phyloP scores from a whole-genome alignment of 768 basidiomycete genomes.

The Pilatotrama ljubarskyi region DNA sequence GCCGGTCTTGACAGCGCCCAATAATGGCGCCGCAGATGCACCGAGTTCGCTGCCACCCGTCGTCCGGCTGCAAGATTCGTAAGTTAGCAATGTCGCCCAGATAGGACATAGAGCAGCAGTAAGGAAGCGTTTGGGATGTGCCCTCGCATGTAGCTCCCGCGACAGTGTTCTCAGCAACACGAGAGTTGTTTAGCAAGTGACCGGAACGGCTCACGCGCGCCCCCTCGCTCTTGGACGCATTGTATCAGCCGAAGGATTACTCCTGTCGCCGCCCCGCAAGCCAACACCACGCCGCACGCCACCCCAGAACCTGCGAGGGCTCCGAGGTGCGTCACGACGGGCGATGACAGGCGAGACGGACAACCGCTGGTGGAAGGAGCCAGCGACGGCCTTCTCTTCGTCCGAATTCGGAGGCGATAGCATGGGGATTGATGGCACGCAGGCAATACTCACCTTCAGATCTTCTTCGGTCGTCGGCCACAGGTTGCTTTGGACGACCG shows the following conservation, averaged over 20 bases:
- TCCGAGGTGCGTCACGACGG: slow-evolving; percentile 37
- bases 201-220: slow-evolving; percentile 22
- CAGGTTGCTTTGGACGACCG: slow-evolving; percentile 54
- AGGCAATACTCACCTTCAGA: slow-evolving; percentile 53
- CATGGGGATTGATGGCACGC: slow-evolving; percentile 6
- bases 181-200: slow-evolving; percentile 84
- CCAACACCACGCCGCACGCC: slow-evolving; percentile 26
- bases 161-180: slow-evolving; percentile 63
- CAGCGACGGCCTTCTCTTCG: slow-evolving; percentile 95
- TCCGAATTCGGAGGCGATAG: slow-evolving; percentile 45
- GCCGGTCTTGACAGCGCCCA: slow-evolving; percentile 65
- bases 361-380: slow-evolving; percentile 60
- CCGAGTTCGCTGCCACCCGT: slow-evolving; percentile 63
- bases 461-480: slow-evolving; percentile 40
- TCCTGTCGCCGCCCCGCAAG: slow-evolving; percentile 36
- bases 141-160: slow-evolving; percentile 88
- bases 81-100: slow-evolving; percentile 11
- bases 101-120: slow-evolving; percentile 14
- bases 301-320: slow-evolving; percentile 60
- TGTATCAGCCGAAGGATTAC: slow-evolving; percentile 86
- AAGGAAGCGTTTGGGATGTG: slow-evolving; percentile 49
- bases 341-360: slow-evolving; percentile 29
- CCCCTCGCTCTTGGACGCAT: slow-evolving; percentile 76
- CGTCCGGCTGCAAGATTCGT: slow-evolving; percentile 45
- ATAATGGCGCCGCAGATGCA: slow-evolving; percentile 85